These are phyloP conservation scores for Leccinum disarticulatum DNA, from an alignment of 768 basidiomycete genomes.

Conservation along the genomic window DNA sequence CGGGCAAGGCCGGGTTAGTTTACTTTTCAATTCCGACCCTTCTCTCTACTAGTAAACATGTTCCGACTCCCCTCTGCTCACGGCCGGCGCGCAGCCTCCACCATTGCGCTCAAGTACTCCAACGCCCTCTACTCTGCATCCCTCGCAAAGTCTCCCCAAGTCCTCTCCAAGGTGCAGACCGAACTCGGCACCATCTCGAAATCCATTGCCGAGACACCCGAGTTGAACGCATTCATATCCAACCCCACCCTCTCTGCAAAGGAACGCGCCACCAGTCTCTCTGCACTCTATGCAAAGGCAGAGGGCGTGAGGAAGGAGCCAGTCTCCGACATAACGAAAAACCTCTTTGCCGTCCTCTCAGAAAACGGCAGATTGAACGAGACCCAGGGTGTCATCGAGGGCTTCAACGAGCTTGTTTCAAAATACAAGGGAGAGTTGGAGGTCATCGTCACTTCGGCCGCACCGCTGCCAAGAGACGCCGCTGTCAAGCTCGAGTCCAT, in stretches of 20 bases:
- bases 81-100: slow-evolving; percentile 67
- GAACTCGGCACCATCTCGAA: slow-evolving; percentile 75
- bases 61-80: slow-evolving; percentile 49
- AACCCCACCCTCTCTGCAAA: slow-evolving; percentile 90
- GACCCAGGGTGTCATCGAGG: slow-evolving; percentile 82
- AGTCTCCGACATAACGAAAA: slow-evolving; percentile 86
- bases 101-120: slow-evolving; percentile 82
- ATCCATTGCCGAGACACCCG: slow-evolving; percentile 64
- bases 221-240: slow-evolving; percentile 67
- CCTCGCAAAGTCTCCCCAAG: slow-evolving; percentile 77
- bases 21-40: slow-evolving; percentile 7
- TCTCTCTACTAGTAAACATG: slow-evolving; percentile 37
- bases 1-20: slow-evolving; percentile 13
- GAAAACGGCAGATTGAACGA: slow-evolving; percentile 91
- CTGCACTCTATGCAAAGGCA: slow-evolving; percentile 63
- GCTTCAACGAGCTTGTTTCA: slow-evolving; percentile 86
- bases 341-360: slow-evolving; percentile 84
- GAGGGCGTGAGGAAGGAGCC: slow-evolving; percentile 72
- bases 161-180: slow-evolving; percentile 80
- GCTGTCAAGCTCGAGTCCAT: slow-evolving; percentile 77
- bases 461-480: slow-evolving; percentile 74
- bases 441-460: slow-evolving; percentile 87
- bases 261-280: slow-evolving; percentile 71
- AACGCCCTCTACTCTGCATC: slow-evolving; percentile 80
- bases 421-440: slow-evolving; percentile 92